Evolutionary conservation across 2,329 filamentous ascomycete genomes (phyloP), one percentile per base, ranked within the genome.

Genomic region (Phialophora verrucosa): DNA sequence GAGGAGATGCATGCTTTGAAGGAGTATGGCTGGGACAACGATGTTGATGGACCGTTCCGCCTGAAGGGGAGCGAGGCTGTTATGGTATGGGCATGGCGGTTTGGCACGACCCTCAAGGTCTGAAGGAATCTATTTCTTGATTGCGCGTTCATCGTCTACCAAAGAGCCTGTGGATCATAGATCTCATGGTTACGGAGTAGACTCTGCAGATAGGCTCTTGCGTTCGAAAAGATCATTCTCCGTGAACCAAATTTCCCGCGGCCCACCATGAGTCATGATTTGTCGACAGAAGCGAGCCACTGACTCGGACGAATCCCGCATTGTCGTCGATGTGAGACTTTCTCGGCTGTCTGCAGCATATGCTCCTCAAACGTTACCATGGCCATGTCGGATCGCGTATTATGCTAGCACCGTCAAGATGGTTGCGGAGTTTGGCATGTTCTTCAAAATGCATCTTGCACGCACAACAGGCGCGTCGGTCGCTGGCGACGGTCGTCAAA

Each of bases 401-500:
- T 70, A 75, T 75, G 74, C 64, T 69, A 59, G 50, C 61, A 63
- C 42, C 64, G 25, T 59, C 62, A 65, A 63, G 70, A 76, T 78
- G 77, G 70, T 69, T 77, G 72, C 75, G 7, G 20, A 54, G 65
- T 32, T 55, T 53, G 25, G 60, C 65, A 54, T 64, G 64, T 31
- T 57, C 67, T 47, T 44, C 64, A 14, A 53, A 25, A 66, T 67
- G 58, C 23, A 12, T 67, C 14, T 32, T 61, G 35, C 47, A 20
- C 3, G 29, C 64, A 44, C 61, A 27, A 62, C 44, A 59, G 62
- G 42, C 73, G 74, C 56, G 74, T 69, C 57, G 73, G 71, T 58
- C 72, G 72, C 27, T 75, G 71, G 50, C 64, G 55, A 65, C 47
- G 70, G 29, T 66, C 68, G 42, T 53, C 66, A 25, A 55, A 55